A percentile compares a stretch with the other conserved stretches of the same genome.
phyloP scores from a whole-genome alignment of 2,329 filamentous ascomycete species.

The Drechslerella coelobrocha region DNA sequence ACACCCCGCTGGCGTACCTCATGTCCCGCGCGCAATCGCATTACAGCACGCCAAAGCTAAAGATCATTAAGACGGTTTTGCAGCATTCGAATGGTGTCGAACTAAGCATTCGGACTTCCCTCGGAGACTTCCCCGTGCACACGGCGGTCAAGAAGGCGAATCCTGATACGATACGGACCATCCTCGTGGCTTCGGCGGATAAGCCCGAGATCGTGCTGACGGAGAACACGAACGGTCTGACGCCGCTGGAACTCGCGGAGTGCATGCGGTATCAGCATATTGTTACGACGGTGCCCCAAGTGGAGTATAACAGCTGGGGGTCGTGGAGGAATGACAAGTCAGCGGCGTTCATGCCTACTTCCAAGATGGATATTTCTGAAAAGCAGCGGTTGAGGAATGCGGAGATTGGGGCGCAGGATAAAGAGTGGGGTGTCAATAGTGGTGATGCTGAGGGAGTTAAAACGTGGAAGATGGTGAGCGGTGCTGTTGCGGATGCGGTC shows the following conservation, averaged over 20 bases:
- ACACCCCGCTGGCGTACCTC: conserved; percentile 70
- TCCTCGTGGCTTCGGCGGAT: conserved; percentile 53
- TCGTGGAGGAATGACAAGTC: conserved; percentile 8
- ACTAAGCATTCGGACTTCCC: conserved; percentile 60
- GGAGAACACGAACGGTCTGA: conserved; percentile 54
- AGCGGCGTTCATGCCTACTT: conserved; percentile 1
- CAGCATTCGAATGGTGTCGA: conserved; percentile 66
- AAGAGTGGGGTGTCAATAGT: conserved; percentile 7
- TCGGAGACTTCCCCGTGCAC: conserved; percentile 61
- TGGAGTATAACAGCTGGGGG: conserved; percentile 22
- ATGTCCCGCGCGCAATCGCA: conserved; percentile 59
- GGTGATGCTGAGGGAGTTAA: conserved; percentile 10
- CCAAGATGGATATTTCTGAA: too few species aligned
- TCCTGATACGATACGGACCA: conserved; percentile 11
- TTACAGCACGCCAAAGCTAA: conserved; percentile 54
- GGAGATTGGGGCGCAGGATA: background rate
- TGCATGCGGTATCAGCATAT: conserved; percentile 43
- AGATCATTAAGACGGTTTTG: conserved; percentile 63
- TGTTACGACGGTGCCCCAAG: conserved; percentile 10
- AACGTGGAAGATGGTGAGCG: conserved; percentile 33
- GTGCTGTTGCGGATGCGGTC: conserved; percentile 11
- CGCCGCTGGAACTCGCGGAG: conserved; percentile 52
- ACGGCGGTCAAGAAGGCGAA: conserved; percentile 38
- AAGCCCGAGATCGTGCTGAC: conserved; percentile 52
- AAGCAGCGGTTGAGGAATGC: background rate